Conservation (phyloP, 2,329 filamentous ascomycete genomes). For the Neopestalotiopsis rosae region DNA sequence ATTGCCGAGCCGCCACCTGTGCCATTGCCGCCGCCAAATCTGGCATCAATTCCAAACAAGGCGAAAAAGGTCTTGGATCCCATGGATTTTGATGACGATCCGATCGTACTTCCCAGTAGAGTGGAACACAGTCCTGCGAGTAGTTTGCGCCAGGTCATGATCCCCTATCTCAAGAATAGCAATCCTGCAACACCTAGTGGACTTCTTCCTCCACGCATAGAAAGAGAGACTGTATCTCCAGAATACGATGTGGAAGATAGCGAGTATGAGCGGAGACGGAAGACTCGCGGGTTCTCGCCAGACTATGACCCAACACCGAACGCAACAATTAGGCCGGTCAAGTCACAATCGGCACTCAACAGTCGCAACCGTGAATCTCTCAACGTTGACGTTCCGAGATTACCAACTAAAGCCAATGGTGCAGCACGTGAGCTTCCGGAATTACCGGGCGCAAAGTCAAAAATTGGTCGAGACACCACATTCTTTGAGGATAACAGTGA, state of each 20-base stretch:
- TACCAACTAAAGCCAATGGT: constrained; percentile 30
- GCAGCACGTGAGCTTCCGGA: constrained; percentile 30
- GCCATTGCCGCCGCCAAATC: constrained; percentile 36
- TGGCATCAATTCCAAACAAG: constrained; percentile 19
- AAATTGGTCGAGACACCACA: constrained; percentile 43
- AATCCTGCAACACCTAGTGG: constrained; percentile 24
- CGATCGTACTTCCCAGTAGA: constrained; percentile 36
- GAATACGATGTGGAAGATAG: constrained; percentile 28
- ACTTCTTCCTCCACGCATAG: constrained; percentile 25
- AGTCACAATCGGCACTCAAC: constrained; percentile 46
- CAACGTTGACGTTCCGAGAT: constrained; percentile 24
- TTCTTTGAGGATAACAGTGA: constrained; percentile 60
- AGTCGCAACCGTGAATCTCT: constrained; percentile 31
- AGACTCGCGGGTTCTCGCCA: constrained; percentile 67
- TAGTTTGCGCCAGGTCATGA: constrained; percentile 86
- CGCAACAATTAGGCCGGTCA: constrained; percentile 72
- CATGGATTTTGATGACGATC: constrained; percentile 38
- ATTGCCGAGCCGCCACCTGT: constrained; percentile 71
- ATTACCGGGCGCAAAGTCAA: constrained; percentile 29
- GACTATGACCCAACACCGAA: constrained; percentile 76
- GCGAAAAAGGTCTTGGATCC: constrained; percentile 26
- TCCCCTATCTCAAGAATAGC: constrained; percentile 68
- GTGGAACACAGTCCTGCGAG: constrained; percentile 70
- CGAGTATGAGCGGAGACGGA: constrained; percentile 24
- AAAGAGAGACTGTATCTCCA: constrained; percentile 26